phyloP scores from a whole-genome alignment of 371 early-diverging fungal species.

The Mortierella sp. region DNA sequence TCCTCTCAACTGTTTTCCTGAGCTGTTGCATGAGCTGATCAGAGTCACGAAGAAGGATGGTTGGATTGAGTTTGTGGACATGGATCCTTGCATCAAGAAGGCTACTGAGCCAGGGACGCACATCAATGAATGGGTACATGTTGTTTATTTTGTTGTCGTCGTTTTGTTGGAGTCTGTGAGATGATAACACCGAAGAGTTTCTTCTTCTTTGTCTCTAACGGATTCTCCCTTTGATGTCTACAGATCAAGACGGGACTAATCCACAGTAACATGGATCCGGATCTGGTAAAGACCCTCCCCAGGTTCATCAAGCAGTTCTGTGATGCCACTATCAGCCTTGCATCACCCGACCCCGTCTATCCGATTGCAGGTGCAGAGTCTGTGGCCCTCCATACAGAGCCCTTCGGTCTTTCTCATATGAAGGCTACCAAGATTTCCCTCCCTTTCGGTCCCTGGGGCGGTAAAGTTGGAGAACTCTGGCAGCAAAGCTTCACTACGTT shows the following conservation, averaged over 20 bases:
- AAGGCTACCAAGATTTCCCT: slow-evolving; percentile 33
- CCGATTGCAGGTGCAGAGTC: no score
- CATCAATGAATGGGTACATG: slow-evolving; percentile 55
- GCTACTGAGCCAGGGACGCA: slow-evolving; percentile 40
- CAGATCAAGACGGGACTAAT: slow-evolving; percentile 53
- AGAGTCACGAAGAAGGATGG: slow-evolving; percentile 62
- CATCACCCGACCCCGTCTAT: not conserved
- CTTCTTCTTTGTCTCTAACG: no score
- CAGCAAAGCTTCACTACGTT: slow-evolving; percentile 37
- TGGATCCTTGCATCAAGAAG: slow-evolving; percentile 51
- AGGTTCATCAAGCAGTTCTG: slow-evolving; percentile 37
- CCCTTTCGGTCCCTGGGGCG: slow-evolving; percentile 51
- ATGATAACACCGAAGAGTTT: no score
- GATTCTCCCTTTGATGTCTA: not conserved
- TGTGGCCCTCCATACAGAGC: slow-evolving; percentile 6
- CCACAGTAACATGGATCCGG: slow-evolving; percentile 52
- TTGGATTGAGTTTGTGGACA: slow-evolving; percentile 60
- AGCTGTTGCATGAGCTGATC: slow-evolving; percentile 52
- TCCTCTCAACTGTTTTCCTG: slow-evolving; percentile 36
- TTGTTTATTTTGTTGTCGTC: not conserved
- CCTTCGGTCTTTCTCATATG: slow-evolving; percentile 30
- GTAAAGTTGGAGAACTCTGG: slow-evolving; percentile 46
- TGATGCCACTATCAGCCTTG: slow-evolving; percentile 23
- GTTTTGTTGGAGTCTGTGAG: not conserved
- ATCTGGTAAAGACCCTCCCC: slow-evolving; percentile 37